Evolutionary conservation across 179 eudicot genomes (phyloP).

Genomic region (Beta lomatogona): DNA sequence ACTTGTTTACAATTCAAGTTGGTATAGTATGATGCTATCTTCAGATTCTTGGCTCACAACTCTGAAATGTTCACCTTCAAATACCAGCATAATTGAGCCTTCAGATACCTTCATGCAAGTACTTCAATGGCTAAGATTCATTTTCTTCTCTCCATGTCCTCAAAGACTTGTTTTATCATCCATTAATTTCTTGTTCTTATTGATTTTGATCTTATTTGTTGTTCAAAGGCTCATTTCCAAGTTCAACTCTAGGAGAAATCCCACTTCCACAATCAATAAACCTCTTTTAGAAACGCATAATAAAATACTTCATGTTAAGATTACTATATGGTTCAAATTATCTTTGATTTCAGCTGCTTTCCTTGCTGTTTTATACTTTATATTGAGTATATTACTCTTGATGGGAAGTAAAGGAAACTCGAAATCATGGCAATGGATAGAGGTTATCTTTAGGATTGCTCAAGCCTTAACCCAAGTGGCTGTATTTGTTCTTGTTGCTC

Average conservation of each 20-base stretch:
- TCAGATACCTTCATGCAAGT: conserved; percentile 32
- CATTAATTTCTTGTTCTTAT: conserved; percentile 19
- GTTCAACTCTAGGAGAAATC: conserved; percentile 15
- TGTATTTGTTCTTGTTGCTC: conserved; percentile 32
- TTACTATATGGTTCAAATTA: conserved; percentile 26
- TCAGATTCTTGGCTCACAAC: conserved; percentile 35
- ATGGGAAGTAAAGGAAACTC: conserved; percentile 8
- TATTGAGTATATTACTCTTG: conserved; percentile 17
- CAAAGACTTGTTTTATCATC: conserved; percentile 32
- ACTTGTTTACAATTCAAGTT: neutral
- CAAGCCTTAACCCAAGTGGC: conserved; percentile 34
- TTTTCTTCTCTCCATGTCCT: conserved; percentile 35
- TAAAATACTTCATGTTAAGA: conserved; percentile 1
- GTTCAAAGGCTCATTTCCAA: conserved; percentile 27
- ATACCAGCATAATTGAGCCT: conserved; percentile 19
- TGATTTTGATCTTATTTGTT: conserved; percentile 23
- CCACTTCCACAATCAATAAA: conserved; percentile 26
- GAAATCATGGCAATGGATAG: conserved; percentile 19
- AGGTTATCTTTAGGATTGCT: conserved; percentile 26
- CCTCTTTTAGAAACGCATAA: conserved; percentile 25
- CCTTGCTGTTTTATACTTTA: conserved; percentile 24
- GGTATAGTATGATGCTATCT: neutral
- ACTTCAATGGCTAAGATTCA: conserved; percentile 36
- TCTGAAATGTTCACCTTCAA: conserved; percentile 24
- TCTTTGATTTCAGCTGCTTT: conserved; percentile 27